Evolutionary conservation across 805 yeast species (phyloP).

Genomic region (Saccharomycopsis olivae): DNA sequence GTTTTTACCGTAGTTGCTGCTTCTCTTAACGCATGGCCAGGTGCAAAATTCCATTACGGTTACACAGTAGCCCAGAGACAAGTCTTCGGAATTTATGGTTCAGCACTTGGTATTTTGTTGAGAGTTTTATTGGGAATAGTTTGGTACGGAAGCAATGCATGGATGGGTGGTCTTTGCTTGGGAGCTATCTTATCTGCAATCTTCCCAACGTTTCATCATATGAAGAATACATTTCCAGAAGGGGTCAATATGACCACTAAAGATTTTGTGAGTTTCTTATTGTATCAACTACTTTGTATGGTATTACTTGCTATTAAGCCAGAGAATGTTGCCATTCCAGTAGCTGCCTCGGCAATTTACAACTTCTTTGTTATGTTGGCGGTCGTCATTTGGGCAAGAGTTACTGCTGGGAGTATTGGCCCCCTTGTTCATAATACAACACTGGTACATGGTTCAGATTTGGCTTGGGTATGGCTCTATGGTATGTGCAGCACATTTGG

Average conservation of each 20-base stretch:
- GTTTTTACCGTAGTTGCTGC: conserved; percentile 20
- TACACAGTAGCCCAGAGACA: conserved; percentile 35
- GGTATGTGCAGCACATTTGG: conserved; percentile 33
- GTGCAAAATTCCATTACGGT: conserved; percentile 23
- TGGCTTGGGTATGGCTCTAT: conserved; percentile 33
- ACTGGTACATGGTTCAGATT: conserved; percentile 9
- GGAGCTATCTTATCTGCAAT: conserved; percentile 30
- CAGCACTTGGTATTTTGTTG: conserved; percentile 30
- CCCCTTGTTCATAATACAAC: conserved; percentile 19
- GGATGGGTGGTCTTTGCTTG: conserved; percentile 34
- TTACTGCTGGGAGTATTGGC: conserved; percentile 26
- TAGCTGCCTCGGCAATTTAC: conserved; percentile 20
- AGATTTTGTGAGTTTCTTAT: conserved; percentile 30
- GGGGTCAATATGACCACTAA: conserved; percentile 26
- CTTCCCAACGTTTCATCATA: conserved; percentile 27
- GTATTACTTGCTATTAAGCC: conserved; percentile 25
- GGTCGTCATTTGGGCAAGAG: conserved; percentile 24
- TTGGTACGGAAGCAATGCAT: conserved; percentile 36
- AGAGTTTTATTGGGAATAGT: conserved; percentile 36
- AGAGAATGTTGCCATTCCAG: too few species aligned
- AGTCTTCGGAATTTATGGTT: conserved; percentile 37
- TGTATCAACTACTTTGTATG: conserved; percentile 27
- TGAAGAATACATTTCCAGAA: conserved; percentile 19
- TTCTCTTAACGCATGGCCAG: conserved; percentile 17
- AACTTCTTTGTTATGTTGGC: conserved; percentile 28